Conservation (phyloP, 352 stramenopile genomes). For the Globisporangium splendens region DNA sequence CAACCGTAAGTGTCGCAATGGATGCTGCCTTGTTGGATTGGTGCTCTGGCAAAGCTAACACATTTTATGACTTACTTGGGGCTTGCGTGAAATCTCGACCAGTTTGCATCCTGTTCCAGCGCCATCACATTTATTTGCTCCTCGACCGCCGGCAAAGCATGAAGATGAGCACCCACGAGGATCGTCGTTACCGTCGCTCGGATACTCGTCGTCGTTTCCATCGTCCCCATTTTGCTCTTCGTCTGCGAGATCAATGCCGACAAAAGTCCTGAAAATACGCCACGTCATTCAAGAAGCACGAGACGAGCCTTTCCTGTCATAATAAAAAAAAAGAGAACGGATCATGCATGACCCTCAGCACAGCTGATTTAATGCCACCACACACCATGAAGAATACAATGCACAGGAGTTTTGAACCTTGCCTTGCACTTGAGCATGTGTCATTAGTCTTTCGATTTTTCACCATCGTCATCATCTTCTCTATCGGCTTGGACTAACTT, state of each 20-base stretch:
- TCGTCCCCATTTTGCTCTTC: slow-evolving; percentile 3
- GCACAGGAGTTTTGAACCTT: not conserved
- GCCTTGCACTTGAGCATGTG: not conserved
- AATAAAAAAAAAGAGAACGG: not conserved
- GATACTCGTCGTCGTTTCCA: slow-evolving; percentile 5
- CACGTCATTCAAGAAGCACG: slow-evolving; percentile 63
- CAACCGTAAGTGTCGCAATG: slow-evolving; percentile 19
- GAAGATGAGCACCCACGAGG: not conserved
- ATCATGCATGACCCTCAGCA: not conserved
- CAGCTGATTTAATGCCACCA: not conserved
- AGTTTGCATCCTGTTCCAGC: slow-evolving; percentile 7
- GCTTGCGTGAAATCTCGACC: not conserved
- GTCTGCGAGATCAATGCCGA: slow-evolving; percentile 4
- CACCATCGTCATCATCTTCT: not conserved
- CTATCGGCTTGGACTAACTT: no score
- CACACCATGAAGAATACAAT: not conserved
- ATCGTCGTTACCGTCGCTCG: slow-evolving; percentile 7
- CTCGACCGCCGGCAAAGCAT: not conserved
- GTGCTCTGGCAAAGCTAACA: not conserved
- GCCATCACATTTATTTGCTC: not conserved
- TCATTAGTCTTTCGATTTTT: not conserved
- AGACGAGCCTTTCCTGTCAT: slow-evolving; percentile 50
- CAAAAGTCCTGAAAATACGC: slow-evolving; percentile 67
- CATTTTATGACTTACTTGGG: not conserved
- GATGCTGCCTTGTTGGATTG: not conserved